Evolutionary conservation across 352 stramenopile species (phyloP).

Genomic region (Globisporangium okanoganense): DNA sequence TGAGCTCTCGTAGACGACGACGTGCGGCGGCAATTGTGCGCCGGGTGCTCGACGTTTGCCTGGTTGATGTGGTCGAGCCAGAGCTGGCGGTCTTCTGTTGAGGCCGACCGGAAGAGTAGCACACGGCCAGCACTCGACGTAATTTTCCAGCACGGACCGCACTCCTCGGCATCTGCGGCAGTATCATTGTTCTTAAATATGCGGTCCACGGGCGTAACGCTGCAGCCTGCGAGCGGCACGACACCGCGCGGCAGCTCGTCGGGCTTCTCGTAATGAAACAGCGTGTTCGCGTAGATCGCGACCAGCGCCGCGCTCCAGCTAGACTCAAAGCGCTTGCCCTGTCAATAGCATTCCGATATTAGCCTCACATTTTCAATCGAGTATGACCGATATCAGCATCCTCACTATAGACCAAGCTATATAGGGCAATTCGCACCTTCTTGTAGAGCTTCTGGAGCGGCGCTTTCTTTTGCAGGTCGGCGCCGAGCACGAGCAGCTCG

Average conservation of each 20-base stretch:
- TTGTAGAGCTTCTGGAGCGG: slow-evolving; percentile 46
- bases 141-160: slow-evolving; percentile 71
- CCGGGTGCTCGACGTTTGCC: slow-evolving; percentile 20
- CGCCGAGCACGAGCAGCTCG: slow-evolving; percentile 41
- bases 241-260: slow-evolving; percentile 46
- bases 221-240: slow-evolving; percentile 44
- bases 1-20: neutral
- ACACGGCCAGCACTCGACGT: slow-evolving; percentile 50
- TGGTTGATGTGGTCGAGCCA: slow-evolving; percentile 56
- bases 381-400: no score
- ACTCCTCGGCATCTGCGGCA: slow-evolving; percentile 38
- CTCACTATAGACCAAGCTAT: no score
- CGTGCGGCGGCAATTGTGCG: slow-evolving; percentile 5
- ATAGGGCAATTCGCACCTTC: slow-evolving; percentile 23
- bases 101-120: slow-evolving; percentile 60
- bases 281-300: slow-evolving; percentile 48
- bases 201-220: slow-evolving; percentile 50
- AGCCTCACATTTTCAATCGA: neutral
- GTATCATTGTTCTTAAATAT: slow-evolving; percentile 43
- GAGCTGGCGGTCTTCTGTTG: slow-evolving; percentile 34
- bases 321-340: slow-evolving; percentile 63
- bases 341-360: neutral
- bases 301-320: slow-evolving; percentile 58
- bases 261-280: slow-evolving; percentile 66
- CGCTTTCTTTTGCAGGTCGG: slow-evolving; percentile 41